phyloP scores from a whole-genome alignment of 177 flowering plant genomes.

The Vitis hybrid region DNA sequence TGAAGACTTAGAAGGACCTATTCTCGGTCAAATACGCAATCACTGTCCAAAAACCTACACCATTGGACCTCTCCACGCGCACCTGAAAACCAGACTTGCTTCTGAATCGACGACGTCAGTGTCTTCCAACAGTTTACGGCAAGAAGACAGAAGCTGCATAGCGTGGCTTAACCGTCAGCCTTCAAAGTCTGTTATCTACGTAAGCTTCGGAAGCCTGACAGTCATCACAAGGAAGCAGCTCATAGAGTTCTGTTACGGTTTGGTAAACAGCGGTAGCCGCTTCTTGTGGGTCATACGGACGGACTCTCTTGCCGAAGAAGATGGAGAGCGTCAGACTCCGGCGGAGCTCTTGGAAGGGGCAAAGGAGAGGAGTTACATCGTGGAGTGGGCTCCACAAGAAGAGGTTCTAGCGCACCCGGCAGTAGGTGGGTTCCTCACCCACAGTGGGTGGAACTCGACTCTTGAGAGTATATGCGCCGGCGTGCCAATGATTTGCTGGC shows the following conservation, averaged over 20 bases:
- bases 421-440: conserved; percentile 38
- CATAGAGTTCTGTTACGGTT: conserved; percentile 29
- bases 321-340: too few relatives aligned
- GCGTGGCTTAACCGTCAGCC: conserved; percentile 30
- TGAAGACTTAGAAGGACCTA: conserved; percentile 49
- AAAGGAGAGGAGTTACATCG: conserved; percentile 26
- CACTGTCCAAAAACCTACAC: conserved; percentile 35
- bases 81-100: conserved; percentile 11
- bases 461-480: conserved; percentile 32
- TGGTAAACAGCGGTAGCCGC: conserved; percentile 17
- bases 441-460: conserved; percentile 39
- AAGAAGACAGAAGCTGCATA: conserved; percentile 24
- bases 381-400: conserved; percentile 40
- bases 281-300: conserved; percentile 36
- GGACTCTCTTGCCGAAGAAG: neutral
- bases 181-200: conserved; percentile 30
- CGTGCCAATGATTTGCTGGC: conserved; percentile 39
- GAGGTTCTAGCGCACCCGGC: conserved; percentile 34
- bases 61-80: conserved; percentile 55
- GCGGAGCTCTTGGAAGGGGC: conserved; percentile 9
- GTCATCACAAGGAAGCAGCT: neutral
- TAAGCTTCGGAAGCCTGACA: conserved; percentile 31
- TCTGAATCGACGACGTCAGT: neutral
- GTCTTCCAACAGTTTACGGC: conserved; percentile 21
- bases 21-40: conserved; percentile 35